Evolutionary conservation across 257 asterid genomes (phyloP).

Genomic region (Solanum dulcamara): DNA sequence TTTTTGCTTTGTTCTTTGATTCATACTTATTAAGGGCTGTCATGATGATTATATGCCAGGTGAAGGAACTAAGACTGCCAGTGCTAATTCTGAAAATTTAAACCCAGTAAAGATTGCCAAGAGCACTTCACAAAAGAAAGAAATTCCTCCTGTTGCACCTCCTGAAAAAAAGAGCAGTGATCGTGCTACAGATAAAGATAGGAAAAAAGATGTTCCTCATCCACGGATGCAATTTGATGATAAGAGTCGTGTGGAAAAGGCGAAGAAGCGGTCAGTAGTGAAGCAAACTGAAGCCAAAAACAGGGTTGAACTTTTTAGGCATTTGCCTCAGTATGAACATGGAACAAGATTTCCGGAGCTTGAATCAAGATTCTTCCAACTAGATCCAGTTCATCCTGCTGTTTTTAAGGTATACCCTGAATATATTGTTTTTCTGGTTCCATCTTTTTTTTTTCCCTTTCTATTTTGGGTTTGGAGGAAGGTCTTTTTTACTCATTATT

Average conservation of each 20-base stretch:
- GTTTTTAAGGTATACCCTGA: conserved; percentile 51
- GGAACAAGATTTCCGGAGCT: conserved; percentile 64
- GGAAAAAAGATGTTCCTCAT: conserved; percentile 91
- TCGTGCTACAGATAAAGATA: conserved; percentile 73
- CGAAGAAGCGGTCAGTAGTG: conserved; percentile 81
- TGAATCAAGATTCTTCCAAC: conserved; percentile 64
- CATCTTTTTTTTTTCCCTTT: background rate
- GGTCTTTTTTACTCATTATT: background rate
- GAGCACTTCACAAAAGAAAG: conserved; percentile 50
- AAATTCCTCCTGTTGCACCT: conserved; percentile 45
- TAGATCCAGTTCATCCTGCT: conserved; percentile 72
- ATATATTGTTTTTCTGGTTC: background rate
- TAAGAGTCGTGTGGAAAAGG: conserved; percentile 77
- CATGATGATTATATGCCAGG: conserved; percentile 20
- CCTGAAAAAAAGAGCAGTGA: conserved; percentile 57
- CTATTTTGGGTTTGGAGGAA: background rate
- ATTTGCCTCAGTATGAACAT: conserved; percentile 88
- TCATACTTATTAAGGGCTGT: background rate
- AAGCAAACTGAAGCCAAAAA: conserved; percentile 78
- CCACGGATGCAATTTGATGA: conserved; percentile 99
- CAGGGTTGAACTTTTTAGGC: conserved; percentile 93
- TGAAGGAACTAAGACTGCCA: conserved; percentile 42
- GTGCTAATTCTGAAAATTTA: conserved; percentile 39
- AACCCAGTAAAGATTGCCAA: conserved; percentile 46
- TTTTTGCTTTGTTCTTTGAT: background rate